Base-by-base conservation (phyloP, 768 basidiomycete species). In the Pleurotus djamor region DNA sequence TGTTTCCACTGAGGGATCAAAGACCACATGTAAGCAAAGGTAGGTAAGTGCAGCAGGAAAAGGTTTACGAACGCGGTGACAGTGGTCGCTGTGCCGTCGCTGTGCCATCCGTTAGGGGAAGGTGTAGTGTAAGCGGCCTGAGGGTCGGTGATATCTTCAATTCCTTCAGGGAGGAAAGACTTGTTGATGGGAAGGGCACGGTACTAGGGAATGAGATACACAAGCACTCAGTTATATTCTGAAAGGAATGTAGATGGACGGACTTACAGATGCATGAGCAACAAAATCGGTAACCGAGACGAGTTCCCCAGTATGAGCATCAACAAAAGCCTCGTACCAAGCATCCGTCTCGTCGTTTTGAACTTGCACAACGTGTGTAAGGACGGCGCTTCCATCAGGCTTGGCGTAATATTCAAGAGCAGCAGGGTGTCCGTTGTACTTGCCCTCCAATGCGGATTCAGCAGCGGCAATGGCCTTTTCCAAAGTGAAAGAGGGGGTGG, bases 51-150 rank as follows among this genome's bases (percentile, higher is more conserved):
- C 16, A 16, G 16, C n/a, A n/a, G n/a, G 33, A 52, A 10, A 13
- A 44, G 17, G 8, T 4, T 14, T 10, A 37, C 61, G 38, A 37
- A 67, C 65, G 64, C 50, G 10, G 64, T 65, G 3, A 43, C 52
- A 38, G 65, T 63, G 6, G 63, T 60, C 32, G 44, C 59, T 21
- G 66, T 60, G 1, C 65, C 66, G 34, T 63, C 55, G 8, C 34
- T 71, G 65, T 85, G 82, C 85, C 84, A 86, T 32, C 84, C 85
- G 12, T 74, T 63, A 33, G 85, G 85, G n/a, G 85, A 88, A 6
- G 84, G 77, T 4, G 71, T 59, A 9, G 66, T 66, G 69, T 88
- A 41, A 41, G 38, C 2, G 38, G 10, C 83, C 67, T 82, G 76
- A 13, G 88, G 87, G 60, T 86, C 73, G 4, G 70, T 73, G 14